Base-by-base conservation (phyloP, 176 grass and related monocot species). In the Hsuehochloa calcarea region DNA sequence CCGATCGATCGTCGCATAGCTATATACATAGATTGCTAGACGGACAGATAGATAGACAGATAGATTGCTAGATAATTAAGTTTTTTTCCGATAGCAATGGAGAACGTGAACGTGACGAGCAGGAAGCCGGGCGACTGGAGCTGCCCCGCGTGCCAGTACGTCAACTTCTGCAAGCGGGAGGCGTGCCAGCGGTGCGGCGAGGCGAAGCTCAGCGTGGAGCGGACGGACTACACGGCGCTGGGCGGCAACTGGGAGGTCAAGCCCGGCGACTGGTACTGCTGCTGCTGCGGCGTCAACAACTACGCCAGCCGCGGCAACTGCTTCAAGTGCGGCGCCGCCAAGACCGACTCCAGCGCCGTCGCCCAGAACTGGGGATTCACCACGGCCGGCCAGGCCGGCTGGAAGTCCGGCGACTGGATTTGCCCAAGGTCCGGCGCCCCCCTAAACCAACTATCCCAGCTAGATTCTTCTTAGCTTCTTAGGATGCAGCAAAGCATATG, bases 231-330 rank as follows among this genome's bases (percentile, higher is more conserved):
- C 85, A 65, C 54, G 16, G 84, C 72, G 10, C 37, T 72, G 77
- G 41, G 15, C 58, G 62, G 72, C 41, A 90, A 65, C 62, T 97
- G 95, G 95, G 89, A 94, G 27, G 92, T 97, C 10, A 97, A 97
- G 87, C 95, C 95, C 2, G 95, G 95, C 13, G 95, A 97, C 70
- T 97, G 95, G 95, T 91, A 77, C 80, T 97, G 95, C 87, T 81
- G 68, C 70, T 78, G 87, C 65, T 97, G 95, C 71, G 70, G 89
- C 22, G 95, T 90, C 54, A 77, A 85, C 85, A 97, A 97, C 92
- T 97, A 89, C 65, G 95, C 95, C 55, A 91, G 82, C 82, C 92
- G 92, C 15, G 50, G 65, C 19, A 84, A 40, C 80, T 97, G 95
- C 91, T 95, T 97, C 82, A 97, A 97, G 91, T 97, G 95, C 72